Base-by-base conservation (phyloP, 1,284 basidiomycete species). In the Fomitopsis pinicola region DNA sequence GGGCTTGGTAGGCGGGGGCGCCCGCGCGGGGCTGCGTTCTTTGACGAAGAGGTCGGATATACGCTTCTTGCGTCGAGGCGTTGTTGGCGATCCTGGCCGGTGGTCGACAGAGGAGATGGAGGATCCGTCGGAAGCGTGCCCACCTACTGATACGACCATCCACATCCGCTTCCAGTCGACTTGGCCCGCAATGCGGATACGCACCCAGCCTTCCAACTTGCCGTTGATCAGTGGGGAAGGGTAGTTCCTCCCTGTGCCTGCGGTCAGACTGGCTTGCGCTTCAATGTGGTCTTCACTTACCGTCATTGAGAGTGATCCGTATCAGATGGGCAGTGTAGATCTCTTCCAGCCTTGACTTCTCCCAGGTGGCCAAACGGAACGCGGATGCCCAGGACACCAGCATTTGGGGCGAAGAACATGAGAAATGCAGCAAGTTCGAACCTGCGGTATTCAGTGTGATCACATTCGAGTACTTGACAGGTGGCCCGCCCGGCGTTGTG, bases 301-400 rank as follows among this genome's bases (percentile, higher is more conserved):
- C 77, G 38, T 80, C 79, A 59, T 76, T 78, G 22, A 89, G 70
- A 40, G 85, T 86, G 74, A 92, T 90, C 56, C 94, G 84, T 65
- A 96, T 85, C 52, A 98, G 78, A 77, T 98, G 94, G 2, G 95
- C 96, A 0, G 97, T 98, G 75, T 99, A 99, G 62, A 99, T 95
- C 76, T 98, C 97, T 74, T 98, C 95, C 26, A 98, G 82, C 30
- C 96, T 87, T 1, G 94, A 92, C 68, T 97, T 95, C 75, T 99
- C 97, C 95, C 96, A 99, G 57, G 92, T 86, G 8, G 92, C 88
- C 7, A 99, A 83, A 17, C 97, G 89, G 42, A 99, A 82, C 6
- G 95, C 95, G 26, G 93, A 89, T 19, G 94, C 88, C 96, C 96
- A 98, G n/a, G 89, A 87, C 46, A 92, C 80, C 55, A 97, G 81